Evolutionary conservation across 768 basidiomycete species (phyloP).

Genomic region (Tephrocybe sp.): DNA sequence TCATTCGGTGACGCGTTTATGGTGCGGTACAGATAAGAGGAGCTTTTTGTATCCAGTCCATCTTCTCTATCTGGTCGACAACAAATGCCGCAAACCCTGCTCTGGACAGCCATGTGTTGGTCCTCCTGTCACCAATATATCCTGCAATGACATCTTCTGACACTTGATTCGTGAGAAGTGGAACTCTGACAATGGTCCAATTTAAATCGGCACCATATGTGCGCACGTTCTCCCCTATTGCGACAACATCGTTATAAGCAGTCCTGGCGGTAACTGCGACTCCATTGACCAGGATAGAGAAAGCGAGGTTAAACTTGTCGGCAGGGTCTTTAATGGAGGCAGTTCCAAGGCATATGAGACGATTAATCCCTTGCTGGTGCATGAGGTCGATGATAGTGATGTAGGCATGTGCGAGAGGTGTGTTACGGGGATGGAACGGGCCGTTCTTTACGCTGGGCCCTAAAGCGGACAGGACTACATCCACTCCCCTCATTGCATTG

Average conservation of each 20-base stretch:
- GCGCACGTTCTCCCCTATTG: constrained; percentile 55
- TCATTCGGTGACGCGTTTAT: background rate
- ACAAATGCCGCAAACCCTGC: constrained; percentile 60
- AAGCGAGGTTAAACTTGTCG: constrained; percentile 53
- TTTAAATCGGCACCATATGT: constrained; percentile 46
- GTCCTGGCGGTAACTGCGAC: constrained; percentile 41
- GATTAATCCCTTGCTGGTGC: constrained; percentile 47
- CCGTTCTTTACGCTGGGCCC: constrained; percentile 42
- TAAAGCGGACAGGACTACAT: constrained; percentile 65
- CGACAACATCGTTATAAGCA: constrained; percentile 70
- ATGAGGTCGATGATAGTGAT: constrained; percentile 51
- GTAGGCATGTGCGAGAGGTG: constrained; percentile 65
- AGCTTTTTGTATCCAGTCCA: constrained; percentile 57
- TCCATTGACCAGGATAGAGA: constrained; percentile 39
- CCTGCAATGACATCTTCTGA: constrained; percentile 51
- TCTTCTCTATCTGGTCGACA: constrained; percentile 51
- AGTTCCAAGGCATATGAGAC: constrained; percentile 67
- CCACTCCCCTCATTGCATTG: constrained; percentile 51
- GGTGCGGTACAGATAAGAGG: constrained; percentile 33
- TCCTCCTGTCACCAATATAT: constrained; percentile 64
- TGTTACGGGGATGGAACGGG: constrained; percentile 40
- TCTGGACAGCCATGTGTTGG: constrained; percentile 47
- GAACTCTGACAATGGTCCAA: constrained; percentile 73
- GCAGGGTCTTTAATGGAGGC: constrained; percentile 58
- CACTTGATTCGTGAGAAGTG: constrained; percentile 50